phyloP scores from a whole-genome alignment of 306 rosid genomes.

The Quercus berberidifolia region DNA sequence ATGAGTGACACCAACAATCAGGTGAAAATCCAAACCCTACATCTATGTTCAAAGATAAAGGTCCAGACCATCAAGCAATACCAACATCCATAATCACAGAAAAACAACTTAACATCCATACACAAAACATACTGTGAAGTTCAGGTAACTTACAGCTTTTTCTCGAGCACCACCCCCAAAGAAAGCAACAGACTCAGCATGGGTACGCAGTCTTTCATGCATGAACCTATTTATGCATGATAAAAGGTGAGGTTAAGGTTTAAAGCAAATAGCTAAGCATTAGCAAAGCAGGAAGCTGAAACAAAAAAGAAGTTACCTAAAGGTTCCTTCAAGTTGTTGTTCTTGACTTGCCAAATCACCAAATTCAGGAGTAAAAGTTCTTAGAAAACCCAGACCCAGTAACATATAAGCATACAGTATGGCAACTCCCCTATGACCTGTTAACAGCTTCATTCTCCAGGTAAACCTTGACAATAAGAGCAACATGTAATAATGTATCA shows the following conservation, averaged over 20 bases:
- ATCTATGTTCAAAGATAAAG: slow-evolving; percentile 10
- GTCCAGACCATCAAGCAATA: slow-evolving; percentile 15
- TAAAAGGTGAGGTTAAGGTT: slow-evolving; percentile 20
- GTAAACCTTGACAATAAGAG: slow-evolving; percentile 69
- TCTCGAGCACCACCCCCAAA: slow-evolving; percentile 99
- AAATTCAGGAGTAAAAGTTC: slow-evolving; percentile 88
- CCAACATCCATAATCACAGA: not conserved
- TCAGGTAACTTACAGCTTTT: slow-evolving; percentile 71
- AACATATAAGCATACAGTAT: slow-evolving; percentile 94
- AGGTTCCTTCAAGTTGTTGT: slow-evolving; percentile 95
- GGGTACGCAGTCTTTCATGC: slow-evolving; percentile 97
- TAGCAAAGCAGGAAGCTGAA: slow-evolving; percentile 20
- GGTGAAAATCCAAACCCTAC: slow-evolving; percentile 14
- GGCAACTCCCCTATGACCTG: slow-evolving; percentile 93
- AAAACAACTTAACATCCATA: not conserved
- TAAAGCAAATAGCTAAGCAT: slow-evolving; percentile 17
- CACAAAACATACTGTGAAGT: slow-evolving; percentile 10
- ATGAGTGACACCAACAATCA: not conserved
- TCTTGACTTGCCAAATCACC: slow-evolving; percentile 92
- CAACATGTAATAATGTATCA: slow-evolving; percentile 3
- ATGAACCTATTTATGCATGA: slow-evolving; percentile 67
- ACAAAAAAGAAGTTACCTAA: slow-evolving; percentile 51
- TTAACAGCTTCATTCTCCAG: slow-evolving; percentile 99
- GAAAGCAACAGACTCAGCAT: slow-evolving; percentile 99
- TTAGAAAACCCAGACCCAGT: slow-evolving; percentile 88